Evolutionary conservation across 139 green algal genomes (phyloP).

Genomic region (Picochlorum sp.): DNA sequence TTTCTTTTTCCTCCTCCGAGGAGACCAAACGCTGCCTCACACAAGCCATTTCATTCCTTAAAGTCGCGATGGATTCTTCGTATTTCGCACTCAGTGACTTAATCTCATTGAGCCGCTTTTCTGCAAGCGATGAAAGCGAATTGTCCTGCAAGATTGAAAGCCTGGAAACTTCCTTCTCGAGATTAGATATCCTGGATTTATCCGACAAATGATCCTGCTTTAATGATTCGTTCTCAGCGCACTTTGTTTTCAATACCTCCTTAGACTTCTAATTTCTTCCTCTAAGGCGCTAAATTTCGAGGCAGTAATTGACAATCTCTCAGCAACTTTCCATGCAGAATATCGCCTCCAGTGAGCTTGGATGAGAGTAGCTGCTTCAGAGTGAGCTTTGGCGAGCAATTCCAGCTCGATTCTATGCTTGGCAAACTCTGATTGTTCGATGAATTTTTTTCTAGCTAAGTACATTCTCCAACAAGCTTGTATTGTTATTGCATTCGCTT

Average conservation of each 20-base stretch:
- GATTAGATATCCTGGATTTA: too few species aligned
- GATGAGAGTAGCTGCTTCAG: constrained; percentile 24
- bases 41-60: too few species aligned
- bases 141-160: too few species aligned
- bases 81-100: too few species aligned
- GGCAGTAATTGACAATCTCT: background rate
- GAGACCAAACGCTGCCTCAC: too few species aligned
- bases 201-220: too few species aligned
- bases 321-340: constrained; percentile 11
- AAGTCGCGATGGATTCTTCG: too few species aligned
- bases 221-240: too few species aligned
- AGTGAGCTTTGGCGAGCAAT: background rate
- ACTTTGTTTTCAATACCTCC: background rate
- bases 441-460: constrained; percentile 27
- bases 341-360: constrained; percentile 30
- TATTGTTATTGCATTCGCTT: constrained; percentile 22
- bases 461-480: constrained; percentile 36
- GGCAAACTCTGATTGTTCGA: constrained; percentile 36
- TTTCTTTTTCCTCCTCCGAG: too few species aligned
- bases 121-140: too few species aligned
- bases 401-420: constrained; percentile 20
- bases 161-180: too few species aligned
- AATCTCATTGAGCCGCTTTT: too few species aligned
- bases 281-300: background rate
- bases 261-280: background rate